Evolutionary conservation across 352 stramenopile genomes (phyloP), one percentile per base, ranked within the genome.

Genomic region (Globisporangium acanthophoron): DNA sequence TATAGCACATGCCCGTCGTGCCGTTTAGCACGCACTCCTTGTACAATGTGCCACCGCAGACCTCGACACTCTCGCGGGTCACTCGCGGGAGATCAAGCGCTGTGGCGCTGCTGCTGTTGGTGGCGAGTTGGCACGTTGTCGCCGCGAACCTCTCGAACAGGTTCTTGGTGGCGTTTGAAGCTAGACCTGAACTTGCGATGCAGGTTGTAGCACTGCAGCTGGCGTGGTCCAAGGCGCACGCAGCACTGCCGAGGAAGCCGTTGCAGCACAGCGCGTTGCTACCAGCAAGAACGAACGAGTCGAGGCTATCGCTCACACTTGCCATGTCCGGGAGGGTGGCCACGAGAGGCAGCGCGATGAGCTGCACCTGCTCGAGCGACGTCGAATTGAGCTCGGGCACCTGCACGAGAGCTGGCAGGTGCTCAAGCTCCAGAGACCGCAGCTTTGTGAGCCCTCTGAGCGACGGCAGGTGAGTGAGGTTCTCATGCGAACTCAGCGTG

Each of bases 41-140:
- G 52, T 73, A 80, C 33, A 80, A 51, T 3, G 59, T 74, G 1
- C 74, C 74, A 43, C 78, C 69, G 63, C 71, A 84, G 12, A 66
- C 52, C 8, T 59, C 49, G 57, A 74, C 68, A 20, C 53, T 62
- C 9, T n/a, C 54, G 7, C 29, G 31, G 1, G 67, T 67, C 6
- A 63, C 55, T 20, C 9, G 49, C 48, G 3, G 13, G 5, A 46
- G 4, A 4, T 46, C 41, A 48, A 62, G 29, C 68, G 63, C 24
- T 72, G 15, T 11, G 52, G 29, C 37, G 66, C 48, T 37, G 53
- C 70, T 18, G 43, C 58, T 40, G 24, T 1, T 27, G 18, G 5
- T 37, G 21, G 40, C 44, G 37, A n/a, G 41, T 12, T 46, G 21
- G 6, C 71, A 79, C 4, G 73, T 54, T 2, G 55, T 65, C 2